phyloP scores from a whole-genome alignment of 2,329 filamentous ascomycete genomes.

The Calonectria ilicicola region DNA sequence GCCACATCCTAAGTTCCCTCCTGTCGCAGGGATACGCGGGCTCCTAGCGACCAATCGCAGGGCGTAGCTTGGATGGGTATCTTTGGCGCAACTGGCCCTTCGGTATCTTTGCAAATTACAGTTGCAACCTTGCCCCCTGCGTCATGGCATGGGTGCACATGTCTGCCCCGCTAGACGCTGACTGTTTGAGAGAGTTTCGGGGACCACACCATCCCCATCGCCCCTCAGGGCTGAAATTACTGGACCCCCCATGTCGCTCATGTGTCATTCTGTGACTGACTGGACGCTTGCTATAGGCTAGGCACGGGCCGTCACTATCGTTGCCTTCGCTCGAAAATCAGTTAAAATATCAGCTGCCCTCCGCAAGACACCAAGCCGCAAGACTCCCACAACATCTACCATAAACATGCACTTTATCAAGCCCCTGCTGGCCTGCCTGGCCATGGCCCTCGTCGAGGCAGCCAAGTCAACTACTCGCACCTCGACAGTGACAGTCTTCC shows the following conservation, averaged over 20 bases:
- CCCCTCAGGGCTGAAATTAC: background rate
- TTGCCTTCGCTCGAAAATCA: too few relatives aligned
- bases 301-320: background rate
- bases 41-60: too few relatives aligned
- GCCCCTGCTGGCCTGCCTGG: background rate
- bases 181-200: background rate
- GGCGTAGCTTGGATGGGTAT: too few relatives aligned
- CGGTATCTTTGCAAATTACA: too few relatives aligned
- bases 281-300: background rate
- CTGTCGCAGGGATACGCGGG: too few relatives aligned
- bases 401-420: background rate
- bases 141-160: too few relatives aligned
- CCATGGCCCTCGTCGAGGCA: background rate
- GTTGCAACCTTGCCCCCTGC: too few relatives aligned
- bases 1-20: too few relatives aligned
- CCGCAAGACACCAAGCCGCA: too few relatives aligned
- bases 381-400: background rate
- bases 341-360: too few relatives aligned
- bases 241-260: background rate
- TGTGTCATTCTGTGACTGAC: background rate
- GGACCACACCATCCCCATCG: background rate
- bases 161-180: too few relatives aligned
- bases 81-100: too few relatives aligned
- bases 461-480: conserved; percentile 22
- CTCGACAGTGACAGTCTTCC: conserved; percentile 29